phyloP scores from a whole-genome alignment of 495 filamentous ascomycete species.

The Lineolata rhizophorae region DNA sequence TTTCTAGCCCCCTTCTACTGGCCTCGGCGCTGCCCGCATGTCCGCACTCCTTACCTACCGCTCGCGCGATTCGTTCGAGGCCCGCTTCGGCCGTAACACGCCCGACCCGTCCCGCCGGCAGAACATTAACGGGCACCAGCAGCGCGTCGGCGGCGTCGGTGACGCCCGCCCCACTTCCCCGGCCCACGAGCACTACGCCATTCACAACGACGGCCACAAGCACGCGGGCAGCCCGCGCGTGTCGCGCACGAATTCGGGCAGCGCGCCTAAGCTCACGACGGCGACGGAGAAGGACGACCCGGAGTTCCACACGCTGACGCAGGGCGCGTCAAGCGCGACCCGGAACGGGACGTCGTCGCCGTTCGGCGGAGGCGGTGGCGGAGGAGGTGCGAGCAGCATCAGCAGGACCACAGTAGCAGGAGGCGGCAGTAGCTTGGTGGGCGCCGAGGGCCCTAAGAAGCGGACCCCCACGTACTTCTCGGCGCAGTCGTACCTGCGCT shows the following conservation, averaged over 20 bases:
- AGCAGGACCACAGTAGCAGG: too few relatives aligned
- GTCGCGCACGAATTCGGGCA: constrained; percentile 19
- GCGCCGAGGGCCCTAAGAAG: too few relatives aligned
- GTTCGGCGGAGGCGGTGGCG: constrained; percentile 8
- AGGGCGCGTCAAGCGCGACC: constrained; percentile 1
- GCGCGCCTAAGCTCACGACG: constrained; percentile 10
- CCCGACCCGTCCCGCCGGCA: constrained; percentile 64
- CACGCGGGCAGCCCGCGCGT: constrained; percentile 22
- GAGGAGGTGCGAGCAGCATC: too few relatives aligned
- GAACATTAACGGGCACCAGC: constrained; percentile 38
- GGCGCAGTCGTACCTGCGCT: constrained; percentile 92
- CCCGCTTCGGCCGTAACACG: constrained; percentile 79
- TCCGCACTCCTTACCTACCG: constrained; percentile 87
- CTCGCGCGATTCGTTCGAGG: constrained; percentile 89
- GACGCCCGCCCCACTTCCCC: constrained; percentile 37
- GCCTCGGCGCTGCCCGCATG: constrained; percentile 90
- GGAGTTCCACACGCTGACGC: constrained; percentile 6
- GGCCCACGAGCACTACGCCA: constrained; percentile 68
- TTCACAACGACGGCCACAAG: constrained; percentile 90
- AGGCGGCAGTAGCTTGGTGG: too few relatives aligned
- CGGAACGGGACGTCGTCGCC: constrained; percentile 2
- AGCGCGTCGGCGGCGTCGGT: background rate
- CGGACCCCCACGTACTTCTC: constrained; percentile 76
- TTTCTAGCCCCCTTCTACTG: constrained; percentile 58
- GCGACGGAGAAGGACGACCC: constrained; percentile 3